Base-by-base conservation (phyloP, 768 basidiomycete genomes). In the Amanita polypyramis region DNA sequence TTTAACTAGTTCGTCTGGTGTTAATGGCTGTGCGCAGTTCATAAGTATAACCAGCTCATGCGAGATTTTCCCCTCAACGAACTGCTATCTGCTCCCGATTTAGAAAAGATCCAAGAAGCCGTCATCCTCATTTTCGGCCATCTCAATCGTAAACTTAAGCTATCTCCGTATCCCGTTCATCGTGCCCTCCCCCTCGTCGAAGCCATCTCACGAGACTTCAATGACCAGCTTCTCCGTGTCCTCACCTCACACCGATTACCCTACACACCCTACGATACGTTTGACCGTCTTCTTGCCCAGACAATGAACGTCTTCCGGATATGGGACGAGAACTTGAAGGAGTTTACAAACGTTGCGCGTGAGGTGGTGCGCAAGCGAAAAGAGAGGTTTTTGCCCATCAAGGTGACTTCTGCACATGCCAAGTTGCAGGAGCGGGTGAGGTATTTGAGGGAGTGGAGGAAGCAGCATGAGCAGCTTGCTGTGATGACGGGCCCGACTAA, bases 61-160 rank as follows among this genome's bases (percentile, higher is more conserved):
- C 96, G 95, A 66, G 96, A 99, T 60, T 98, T 98, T 57, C 96
- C 96, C 0, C 73, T 99, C 23, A 96, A 99, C 61, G 95, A 97
- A 60, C 80, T 98, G 15, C 76, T 99, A 21, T 91, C 94, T 7
- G 92, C 96, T 0, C 96, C 96, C 2, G 96, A 98, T 63, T 78
- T 98, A 1, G 86, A 88, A 62, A 96, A 94, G 69, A 84, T 98
- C 32, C 85, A 95, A 60, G 92, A 96, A 63, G 82, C 89, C 3
- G 70, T 97, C 10, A 66, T 76, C 0, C 75, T 85, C 50, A 95
- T 98, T 60, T 97, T 98, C 59, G 77, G 77, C 0, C 96, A 99
- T 61, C 77, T 98, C 61, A 96, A 90, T 63, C 88, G 93, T 65
- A 97, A 95, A 63, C 82, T 99, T 55, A 87, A 84, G 58, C 79